Conservation (phyloP, 1,284 basidiomycete genomes). For the Microstroma glucosiphilum region DNA sequence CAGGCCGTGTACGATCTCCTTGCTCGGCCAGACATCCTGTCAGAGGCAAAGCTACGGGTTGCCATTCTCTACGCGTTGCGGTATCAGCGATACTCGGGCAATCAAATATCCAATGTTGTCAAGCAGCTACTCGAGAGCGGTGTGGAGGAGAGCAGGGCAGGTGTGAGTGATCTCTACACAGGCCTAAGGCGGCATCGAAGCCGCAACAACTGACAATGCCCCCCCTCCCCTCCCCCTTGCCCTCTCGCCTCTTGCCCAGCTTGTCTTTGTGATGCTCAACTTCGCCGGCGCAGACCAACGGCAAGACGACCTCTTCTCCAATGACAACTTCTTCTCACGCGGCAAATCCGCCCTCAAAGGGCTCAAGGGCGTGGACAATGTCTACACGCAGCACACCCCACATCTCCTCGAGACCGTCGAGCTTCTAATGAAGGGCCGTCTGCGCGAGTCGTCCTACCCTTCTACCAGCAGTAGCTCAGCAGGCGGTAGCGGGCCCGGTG, state of each 20-base stretch:
- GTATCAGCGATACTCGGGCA: conserved; percentile 84
- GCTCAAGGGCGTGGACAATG: conserved; percentile 96
- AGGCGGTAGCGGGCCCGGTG: conserved; percentile 6
- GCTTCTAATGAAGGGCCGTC: conserved; percentile 73
- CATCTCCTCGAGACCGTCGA: conserved; percentile 89
- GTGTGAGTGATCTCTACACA: conserved; percentile 55
- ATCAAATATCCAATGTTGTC: conserved; percentile 75
- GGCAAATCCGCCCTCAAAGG: conserved; percentile 93
- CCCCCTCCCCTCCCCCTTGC: background rate
- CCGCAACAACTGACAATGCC: conserved; percentile 44
- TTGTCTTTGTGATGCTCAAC: conserved; percentile 89
- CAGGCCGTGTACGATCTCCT: conserved; percentile 29
- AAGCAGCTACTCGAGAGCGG: conserved; percentile 75
- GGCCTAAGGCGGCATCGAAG: too few relatives aligned
- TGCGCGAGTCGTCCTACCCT: conserved; percentile 83
- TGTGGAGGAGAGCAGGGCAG: conserved; percentile 73
- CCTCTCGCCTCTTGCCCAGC: too few relatives aligned
- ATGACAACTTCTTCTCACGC: conserved; percentile 86
- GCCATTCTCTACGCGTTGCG: conserved; percentile 91
- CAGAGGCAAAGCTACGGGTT: conserved; percentile 78
- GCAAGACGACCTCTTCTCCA: conserved; percentile 95
- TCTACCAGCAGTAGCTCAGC: conserved; percentile 54
- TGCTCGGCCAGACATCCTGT: conserved; percentile 62
- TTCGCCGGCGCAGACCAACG: conserved; percentile 90
- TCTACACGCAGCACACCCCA: conserved; percentile 95